Evolutionary conservation across 306 rosid genomes (phyloP), one percentile per base, ranked within the genome.

Genomic region (Coriaria nepalensis): DNA sequence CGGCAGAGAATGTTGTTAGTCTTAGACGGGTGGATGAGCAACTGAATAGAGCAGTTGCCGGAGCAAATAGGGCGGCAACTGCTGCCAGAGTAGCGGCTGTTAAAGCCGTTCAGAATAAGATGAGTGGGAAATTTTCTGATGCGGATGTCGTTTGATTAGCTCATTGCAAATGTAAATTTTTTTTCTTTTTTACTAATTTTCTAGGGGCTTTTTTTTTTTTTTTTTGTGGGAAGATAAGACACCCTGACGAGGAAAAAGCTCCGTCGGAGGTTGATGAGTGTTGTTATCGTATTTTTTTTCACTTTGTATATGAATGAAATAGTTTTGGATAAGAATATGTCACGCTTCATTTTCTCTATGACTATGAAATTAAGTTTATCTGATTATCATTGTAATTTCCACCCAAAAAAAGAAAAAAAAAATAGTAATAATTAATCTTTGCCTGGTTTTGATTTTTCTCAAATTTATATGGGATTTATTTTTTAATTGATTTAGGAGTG

Each of bases 81-180:
- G 98, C 96, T 34, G 96, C 96, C 41, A 75, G 98, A 85, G 96
- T 92, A 54, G 96, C 96, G 42, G 98, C 98, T 7, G 87, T 92
- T 38, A 92, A 86, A 64, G 96, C 98, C 35, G 98, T 92, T 68
- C 96, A 85, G 57, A 92, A 82, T 72, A 76, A 79, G 44, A 85
- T 92, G 75, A 82, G 86, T 63, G 98, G 98, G 43, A 78, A 82
- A 51, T 85, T 82, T 79, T 92, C 94, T 13, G 79, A 79, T 15
- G 70, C 77, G 37, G 50, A 36, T 45, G 94, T 76, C 63, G 72
- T 49, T 61, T 57, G 5, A 3, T 56, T 60, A 49, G 69, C 54
- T 68, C 50, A 64, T 63, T 65, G 67, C 37, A 68, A 72, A 60
- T 81, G 95, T 88, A 78, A 66, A 78, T 69, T 65, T 74, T 63